Percentiles rank a stretch among this genome's conserved stretches.
These are phyloP conservation scores for Fusarium aywerte DNA, from an alignment of 2,329 filamentous ascomycete genomes.

Conservation along the genomic window DNA sequence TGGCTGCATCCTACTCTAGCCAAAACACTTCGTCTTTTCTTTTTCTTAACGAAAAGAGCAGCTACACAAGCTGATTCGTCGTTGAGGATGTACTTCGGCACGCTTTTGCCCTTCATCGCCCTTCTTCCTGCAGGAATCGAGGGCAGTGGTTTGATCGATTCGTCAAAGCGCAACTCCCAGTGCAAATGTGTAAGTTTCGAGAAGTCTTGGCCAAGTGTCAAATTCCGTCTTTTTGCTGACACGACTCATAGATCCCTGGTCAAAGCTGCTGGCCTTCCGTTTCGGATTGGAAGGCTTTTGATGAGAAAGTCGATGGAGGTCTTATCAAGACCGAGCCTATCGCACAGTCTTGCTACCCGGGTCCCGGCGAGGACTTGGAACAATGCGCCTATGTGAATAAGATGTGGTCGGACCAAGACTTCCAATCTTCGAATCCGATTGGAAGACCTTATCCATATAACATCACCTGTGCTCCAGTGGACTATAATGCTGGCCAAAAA, in stretches of 20 bases:
- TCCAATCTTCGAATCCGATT: conserved; percentile 30
- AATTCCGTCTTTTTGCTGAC: background rate
- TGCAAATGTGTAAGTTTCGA: conserved; percentile 28
- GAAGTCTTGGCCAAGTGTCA: background rate
- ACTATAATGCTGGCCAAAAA: conserved; percentile 17
- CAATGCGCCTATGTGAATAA: conserved; percentile 28
- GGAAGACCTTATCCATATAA: conserved; percentile 37
- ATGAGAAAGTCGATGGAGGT: background rate
- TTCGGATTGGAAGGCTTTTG: conserved; percentile 12
- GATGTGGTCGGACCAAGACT: conserved; percentile 37
- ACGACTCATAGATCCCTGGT: conserved; percentile 10
- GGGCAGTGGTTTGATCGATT: background rate
- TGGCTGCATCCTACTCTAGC: background rate
- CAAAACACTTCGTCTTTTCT: background rate
- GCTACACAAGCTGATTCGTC: background rate
- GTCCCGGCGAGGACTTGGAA: conserved; percentile 14
- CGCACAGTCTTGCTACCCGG: conserved; percentile 30
- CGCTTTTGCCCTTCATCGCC: background rate
- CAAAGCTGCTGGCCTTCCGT: conserved; percentile 27
- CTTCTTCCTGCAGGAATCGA: background rate
- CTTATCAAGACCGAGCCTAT: conserved; percentile 33
- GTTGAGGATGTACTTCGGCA: background rate
- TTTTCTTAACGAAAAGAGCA: background rate
- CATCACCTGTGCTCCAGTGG: conserved; percentile 30
- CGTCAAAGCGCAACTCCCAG: background rate